phyloP scores from a whole-genome alignment of 2,329 filamentous ascomycete genomes.

The Alternaria triticina region DNA sequence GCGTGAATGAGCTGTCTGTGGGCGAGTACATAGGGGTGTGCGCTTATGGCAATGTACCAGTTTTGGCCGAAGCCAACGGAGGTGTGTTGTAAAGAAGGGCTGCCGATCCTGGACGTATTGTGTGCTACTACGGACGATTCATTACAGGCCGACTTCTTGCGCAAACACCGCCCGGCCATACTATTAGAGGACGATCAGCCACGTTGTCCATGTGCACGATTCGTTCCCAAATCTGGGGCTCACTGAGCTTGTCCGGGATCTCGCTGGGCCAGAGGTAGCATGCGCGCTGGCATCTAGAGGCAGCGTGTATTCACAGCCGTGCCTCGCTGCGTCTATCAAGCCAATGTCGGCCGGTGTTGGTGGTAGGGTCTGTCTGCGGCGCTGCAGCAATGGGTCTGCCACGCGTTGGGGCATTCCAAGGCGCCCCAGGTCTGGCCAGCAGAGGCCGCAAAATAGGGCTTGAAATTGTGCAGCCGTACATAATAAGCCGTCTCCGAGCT shows the following conservation, averaged over 20 bases:
- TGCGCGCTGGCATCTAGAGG: neutral
- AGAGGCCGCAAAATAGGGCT: conserved; percentile 14
- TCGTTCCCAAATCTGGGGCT: neutral
- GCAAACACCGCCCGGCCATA: neutral
- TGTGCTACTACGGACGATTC: neutral
- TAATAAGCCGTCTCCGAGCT: conserved; percentile 22
- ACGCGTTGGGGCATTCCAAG: conserved; percentile 19
- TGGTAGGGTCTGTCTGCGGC: neutral
- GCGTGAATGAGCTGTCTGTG: neutral
- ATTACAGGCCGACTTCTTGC: neutral
- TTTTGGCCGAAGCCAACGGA: neutral
- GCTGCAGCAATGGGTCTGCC: conserved; percentile 21
- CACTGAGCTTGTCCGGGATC: conserved; percentile 2
- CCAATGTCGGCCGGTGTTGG: neutral
- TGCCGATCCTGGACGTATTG: neutral
- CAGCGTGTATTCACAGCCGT: neutral
- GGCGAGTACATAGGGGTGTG: neutral
- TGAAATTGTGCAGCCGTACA: conserved; percentile 25
- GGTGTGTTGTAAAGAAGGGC: neutral
- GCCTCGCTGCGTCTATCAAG: neutral
- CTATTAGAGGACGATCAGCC: conserved; percentile 8
- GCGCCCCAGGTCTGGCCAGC: conserved; percentile 23
- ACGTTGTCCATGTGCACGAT: conserved; percentile 13
- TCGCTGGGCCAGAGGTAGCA: neutral
- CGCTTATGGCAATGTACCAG: neutral